Conservation (phyloP, 1,284 basidiomycete species). For the Ceratobasidium sp. region DNA sequence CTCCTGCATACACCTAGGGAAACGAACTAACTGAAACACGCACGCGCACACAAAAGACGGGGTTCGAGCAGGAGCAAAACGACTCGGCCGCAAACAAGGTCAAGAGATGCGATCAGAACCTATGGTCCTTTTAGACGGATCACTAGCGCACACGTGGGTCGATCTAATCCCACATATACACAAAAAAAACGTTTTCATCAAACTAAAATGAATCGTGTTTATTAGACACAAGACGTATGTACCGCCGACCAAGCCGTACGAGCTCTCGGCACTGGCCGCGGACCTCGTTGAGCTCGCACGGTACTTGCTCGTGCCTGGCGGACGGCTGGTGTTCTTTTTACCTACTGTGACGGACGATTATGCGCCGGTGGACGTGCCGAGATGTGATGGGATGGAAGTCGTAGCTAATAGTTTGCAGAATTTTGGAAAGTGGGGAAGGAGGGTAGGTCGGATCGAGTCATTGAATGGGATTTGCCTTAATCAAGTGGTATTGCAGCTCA, state of each 20-base stretch:
- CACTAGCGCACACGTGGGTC: conserved; percentile 59
- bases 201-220: conserved; percentile 3
- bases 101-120: conserved; percentile 58
- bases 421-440: conserved; percentile 95
- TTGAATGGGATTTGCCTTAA: conserved; percentile 3
- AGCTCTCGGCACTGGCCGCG: conserved; percentile 84
- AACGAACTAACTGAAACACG: neutral
- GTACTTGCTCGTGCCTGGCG: conserved; percentile 86
- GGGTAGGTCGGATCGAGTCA: conserved; percentile 65
- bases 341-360: conserved; percentile 94
- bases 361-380: conserved; percentile 84
- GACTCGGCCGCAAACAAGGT: conserved; percentile 77
- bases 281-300: conserved; percentile 89
- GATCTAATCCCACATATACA: neutral
- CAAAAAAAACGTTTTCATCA: neutral
- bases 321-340: conserved; percentile 94
- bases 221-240: conserved; percentile 76
- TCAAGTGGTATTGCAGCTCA: conserved; percentile 68
- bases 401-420: conserved; percentile 93
- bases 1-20: too few species aligned
- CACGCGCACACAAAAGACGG: conserved; percentile 86
- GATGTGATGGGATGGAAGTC: conserved; percentile 89
- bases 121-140: conserved; percentile 57
- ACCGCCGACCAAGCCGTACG: conserved; percentile 93
- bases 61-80: conserved; percentile 95